Base-by-base conservation (phyloP, 306 rosid species). In the Oemleria cerasiformis region DNA sequence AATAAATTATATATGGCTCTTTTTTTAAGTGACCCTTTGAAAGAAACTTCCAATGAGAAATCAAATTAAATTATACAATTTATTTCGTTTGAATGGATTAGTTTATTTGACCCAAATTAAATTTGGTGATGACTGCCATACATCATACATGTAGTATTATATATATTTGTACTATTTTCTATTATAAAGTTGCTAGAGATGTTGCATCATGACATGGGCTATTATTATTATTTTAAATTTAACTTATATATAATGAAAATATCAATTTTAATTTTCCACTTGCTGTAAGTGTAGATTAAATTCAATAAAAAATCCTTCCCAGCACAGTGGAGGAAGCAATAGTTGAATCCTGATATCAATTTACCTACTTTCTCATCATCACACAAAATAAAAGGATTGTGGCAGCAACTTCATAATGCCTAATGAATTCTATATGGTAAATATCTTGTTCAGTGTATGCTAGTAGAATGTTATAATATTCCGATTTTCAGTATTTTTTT, bases 121-220 rank as follows among this genome's bases (percentile, higher is more conserved):
- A 42, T 7, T 56, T 55, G 38, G 13, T 48, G 36, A 41, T 0
- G 36, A 15, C 13, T 65, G 19, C 17, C 17, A 5, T 40, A 55
- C 41, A 21, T 41, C n/a, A 15, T 41, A 8, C 23, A 41, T 56
- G 14, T 53, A 19, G 2, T 48, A 19, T 0, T 19, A 54, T 54
- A 45, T 1, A 67, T 43, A 43, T 43, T 1, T 43, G 3, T 43
- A 0, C 10, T 8, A 7, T 43, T 48, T 48, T 53, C 41, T 40
- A 70, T 41, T 15, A 41, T 53, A 70, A 68, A 55, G 65, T 21
- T 56, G 6, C 5, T 19, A n/a, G 5, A 16, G 66, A 5, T 41
- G 19, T 63, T 73, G 70, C 57, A 21, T 69, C 48, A 45, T 63
- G 80, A 51, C 75, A 43, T 69, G 65, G 34, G 30, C 38, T 42